A percentile compares a stretch with the other conserved stretches of the same genome.
Conservation (phyloP, 163 green algal genomes). For the Scenedesmus sp. region DNA sequence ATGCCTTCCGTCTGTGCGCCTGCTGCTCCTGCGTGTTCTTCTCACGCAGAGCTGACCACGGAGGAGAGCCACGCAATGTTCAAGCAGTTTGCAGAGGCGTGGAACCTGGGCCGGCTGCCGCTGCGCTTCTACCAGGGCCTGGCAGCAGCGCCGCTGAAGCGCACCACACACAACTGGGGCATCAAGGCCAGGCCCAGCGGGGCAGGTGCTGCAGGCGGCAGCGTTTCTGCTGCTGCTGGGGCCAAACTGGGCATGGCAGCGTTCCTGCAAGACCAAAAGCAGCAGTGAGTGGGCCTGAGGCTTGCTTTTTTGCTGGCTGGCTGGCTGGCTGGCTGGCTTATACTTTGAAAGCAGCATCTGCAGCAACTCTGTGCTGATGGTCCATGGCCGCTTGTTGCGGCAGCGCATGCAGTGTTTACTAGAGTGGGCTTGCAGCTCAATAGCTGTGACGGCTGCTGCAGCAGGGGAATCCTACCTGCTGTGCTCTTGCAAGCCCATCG, state of each 20-base stretch:
- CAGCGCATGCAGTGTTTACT: too few species aligned
- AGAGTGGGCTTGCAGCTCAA: too few species aligned
- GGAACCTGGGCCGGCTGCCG: constrained; percentile 38
- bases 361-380: too few species aligned
- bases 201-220: neutral
- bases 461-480: too few species aligned
- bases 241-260: constrained; percentile 64
- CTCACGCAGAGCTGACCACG: constrained; percentile 32
- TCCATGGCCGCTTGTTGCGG: too few species aligned
- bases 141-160: constrained; percentile 47
- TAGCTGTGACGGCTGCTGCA: too few species aligned
- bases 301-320: neutral
- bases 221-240: constrained; percentile 1
- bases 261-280: constrained; percentile 67
- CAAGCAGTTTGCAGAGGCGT: constrained; percentile 32
- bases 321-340: too few species aligned
- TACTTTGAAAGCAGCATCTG: too few species aligned
- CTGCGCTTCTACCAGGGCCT: constrained; percentile 64
- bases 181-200: constrained; percentile 50
- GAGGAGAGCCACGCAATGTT: constrained; percentile 30
- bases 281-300: constrained; percentile 38
- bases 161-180: constrained; percentile 71
- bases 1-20: neutral
- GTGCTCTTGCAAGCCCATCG: neutral
- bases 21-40: neutral